Evolutionary conservation across 345 rosid genomes (phyloP).

Genomic region (Eucalyptus rudis): DNA sequence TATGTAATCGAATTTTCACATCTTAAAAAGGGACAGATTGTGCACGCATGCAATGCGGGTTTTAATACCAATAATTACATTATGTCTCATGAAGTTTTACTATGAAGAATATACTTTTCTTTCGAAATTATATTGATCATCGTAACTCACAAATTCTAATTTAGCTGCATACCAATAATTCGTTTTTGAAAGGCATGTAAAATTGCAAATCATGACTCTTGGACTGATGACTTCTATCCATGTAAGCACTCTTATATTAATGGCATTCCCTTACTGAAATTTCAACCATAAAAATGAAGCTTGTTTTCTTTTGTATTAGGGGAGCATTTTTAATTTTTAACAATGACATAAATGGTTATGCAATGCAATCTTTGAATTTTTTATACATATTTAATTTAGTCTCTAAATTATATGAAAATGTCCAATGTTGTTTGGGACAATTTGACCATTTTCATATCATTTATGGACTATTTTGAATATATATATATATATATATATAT

Average conservation of each 20-base stretch:
- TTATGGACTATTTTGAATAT: rapidly evolving
- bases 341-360: too few species aligned
- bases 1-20: not conserved
- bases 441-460: rapidly evolving
- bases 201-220: not conserved
- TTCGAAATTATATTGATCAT: not conserved
- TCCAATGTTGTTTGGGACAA: rapidly evolving
- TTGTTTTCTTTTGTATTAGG: rapidly evolving
- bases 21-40: not conserved
- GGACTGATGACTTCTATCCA: not conserved
- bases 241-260: not conserved
- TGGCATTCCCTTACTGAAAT: too few species aligned
- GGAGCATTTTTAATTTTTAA: not conserved
- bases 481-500: too few species aligned
- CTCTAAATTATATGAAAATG: rapidly evolving
- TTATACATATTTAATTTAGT: too few species aligned
- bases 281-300: not conserved
- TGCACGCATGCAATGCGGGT: rapidly evolving
- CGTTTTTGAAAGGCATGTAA: not conserved
- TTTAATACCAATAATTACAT: not conserved
- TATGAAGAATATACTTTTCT: not conserved
- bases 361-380: too few species aligned
- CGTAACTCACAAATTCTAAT: not conserved
- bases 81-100: not conserved
- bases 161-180: not conserved